These are phyloP conservation scores for Haemoproteus tartakovskyi DNA, from an alignment of 169 alveolate genomes.

Conservation along the genomic window DNA sequence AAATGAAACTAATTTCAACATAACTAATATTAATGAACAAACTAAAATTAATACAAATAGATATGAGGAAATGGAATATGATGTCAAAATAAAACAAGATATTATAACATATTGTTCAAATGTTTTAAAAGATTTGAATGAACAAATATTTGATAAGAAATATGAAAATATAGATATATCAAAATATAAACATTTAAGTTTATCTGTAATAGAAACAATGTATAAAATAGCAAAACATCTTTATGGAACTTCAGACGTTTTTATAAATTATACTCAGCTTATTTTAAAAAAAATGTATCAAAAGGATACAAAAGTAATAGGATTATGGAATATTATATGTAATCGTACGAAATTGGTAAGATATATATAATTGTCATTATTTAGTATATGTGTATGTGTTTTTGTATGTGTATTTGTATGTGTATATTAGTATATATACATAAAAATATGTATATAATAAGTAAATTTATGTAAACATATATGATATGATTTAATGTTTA, in stretches of 20 bases:
- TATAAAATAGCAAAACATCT: conserved; percentile 47
- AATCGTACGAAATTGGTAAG: conserved; percentile 22
- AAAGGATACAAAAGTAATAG: conserved; percentile 7
- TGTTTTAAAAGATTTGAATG: conserved; percentile 1
- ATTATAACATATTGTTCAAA: background rate
- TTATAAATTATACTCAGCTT: conserved; percentile 3
- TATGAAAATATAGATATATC: conserved; percentile 4
- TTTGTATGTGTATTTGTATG: background rate
- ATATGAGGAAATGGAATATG: no score
- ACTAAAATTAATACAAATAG: no score
- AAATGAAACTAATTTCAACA: no score
- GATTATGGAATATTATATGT: conserved; percentile 26
- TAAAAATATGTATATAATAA: no score
- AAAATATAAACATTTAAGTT: background rate
- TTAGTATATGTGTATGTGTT: background rate
- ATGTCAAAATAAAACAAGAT: background rate
- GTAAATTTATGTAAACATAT: no score
- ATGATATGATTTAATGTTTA: no score
- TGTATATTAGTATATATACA: background rate
- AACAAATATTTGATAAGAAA: conserved; percentile 1
- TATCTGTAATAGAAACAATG: conserved; percentile 7
- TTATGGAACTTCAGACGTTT: conserved; percentile 1
- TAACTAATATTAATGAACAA: no score
- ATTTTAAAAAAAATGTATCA: conserved; percentile 31
- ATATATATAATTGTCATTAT: background rate